A percentile compares a stretch with the other conserved stretches of the same genome.
Evolutionary conservation across 169 alveolate species (phyloP).

Genomic region (Cyclospora cayetanensis): DNA sequence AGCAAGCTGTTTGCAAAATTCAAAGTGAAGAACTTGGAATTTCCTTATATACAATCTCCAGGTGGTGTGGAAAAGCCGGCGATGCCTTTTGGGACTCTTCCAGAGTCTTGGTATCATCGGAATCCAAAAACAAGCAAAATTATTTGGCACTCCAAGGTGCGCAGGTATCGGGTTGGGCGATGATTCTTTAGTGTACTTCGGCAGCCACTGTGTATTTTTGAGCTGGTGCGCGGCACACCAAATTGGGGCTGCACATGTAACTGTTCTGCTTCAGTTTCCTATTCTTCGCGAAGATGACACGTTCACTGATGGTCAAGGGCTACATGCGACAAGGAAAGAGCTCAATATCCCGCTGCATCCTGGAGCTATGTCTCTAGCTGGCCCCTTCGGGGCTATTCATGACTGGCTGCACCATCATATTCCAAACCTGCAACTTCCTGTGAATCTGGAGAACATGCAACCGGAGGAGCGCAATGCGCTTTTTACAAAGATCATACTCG

Average conservation of each 20-base stretch:
- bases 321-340: background rate
- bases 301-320: conserved; percentile 27
- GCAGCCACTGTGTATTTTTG: background rate
- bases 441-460: conserved; percentile 48
- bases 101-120: conserved; percentile 24
- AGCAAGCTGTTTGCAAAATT: conserved; percentile 38
- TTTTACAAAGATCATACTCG: conserved; percentile 12
- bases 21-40: conserved; percentile 58
- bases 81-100: conserved; percentile 19
- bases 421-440: conserved; percentile 29
- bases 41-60: conserved; percentile 48
- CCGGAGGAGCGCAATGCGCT: conserved; percentile 55
- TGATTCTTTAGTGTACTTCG: background rate
- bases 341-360: conserved; percentile 46
- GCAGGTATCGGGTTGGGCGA: background rate
- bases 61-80: conserved; percentile 41
- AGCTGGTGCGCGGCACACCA: background rate
- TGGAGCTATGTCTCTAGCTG: conserved; percentile 20
- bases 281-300: conserved; percentile 18
- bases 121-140: conserved; percentile 1
- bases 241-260: background rate
- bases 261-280: conserved; percentile 24
- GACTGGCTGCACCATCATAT: conserved; percentile 28
- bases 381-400: conserved; percentile 43
- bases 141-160: conserved; percentile 19